Conservation (phyloP, 1,139 yeast species). For the Waltiozyma sp. region DNA sequence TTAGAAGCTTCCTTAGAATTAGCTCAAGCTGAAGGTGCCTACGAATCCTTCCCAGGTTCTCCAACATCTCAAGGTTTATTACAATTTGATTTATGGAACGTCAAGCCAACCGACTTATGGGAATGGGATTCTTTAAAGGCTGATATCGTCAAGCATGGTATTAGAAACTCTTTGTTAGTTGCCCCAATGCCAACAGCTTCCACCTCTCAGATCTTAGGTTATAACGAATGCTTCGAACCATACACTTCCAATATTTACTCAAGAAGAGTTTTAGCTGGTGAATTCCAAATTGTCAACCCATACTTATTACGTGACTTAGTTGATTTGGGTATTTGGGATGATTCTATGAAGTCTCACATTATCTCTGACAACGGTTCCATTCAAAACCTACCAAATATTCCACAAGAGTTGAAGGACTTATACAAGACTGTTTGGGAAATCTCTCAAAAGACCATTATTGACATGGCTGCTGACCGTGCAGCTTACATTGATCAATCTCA, state of each 20-base stretch:
- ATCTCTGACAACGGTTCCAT: conserved; percentile 78
- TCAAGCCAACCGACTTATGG: conserved; percentile 25
- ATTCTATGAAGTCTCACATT: conserved; percentile 66
- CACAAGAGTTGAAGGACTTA: conserved; percentile 62
- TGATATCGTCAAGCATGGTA: conserved; percentile 46
- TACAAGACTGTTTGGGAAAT: conserved; percentile 97
- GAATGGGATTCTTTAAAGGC: conserved; percentile 66
- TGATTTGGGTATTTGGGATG: conserved; percentile 75
- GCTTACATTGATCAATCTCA: conserved; percentile 94
- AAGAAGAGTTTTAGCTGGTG: conserved; percentile 81
- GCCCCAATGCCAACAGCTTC: conserved; percentile 98
- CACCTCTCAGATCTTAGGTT: conserved; percentile 81
- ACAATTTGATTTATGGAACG: conserved; percentile 73
- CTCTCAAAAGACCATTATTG: conserved; percentile 77
- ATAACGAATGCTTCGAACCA: conserved; percentile 87
- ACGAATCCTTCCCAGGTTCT: conserved; percentile 59
- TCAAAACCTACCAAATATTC: conserved; percentile 65
- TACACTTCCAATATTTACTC: conserved; percentile 79
- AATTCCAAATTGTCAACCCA: conserved; percentile 77
- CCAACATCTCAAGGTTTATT: conserved; percentile 73
- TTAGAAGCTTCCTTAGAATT: conserved; percentile 70
- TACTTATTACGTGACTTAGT: conserved; percentile 72
- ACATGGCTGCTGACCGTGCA: conserved; percentile 93
- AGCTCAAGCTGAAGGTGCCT: conserved; percentile 52
- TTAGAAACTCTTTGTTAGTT: conserved; percentile 72